Evolutionary conservation across 1,139 yeast genomes (phyloP).

Genomic region (Ogataea hybrid): DNA sequence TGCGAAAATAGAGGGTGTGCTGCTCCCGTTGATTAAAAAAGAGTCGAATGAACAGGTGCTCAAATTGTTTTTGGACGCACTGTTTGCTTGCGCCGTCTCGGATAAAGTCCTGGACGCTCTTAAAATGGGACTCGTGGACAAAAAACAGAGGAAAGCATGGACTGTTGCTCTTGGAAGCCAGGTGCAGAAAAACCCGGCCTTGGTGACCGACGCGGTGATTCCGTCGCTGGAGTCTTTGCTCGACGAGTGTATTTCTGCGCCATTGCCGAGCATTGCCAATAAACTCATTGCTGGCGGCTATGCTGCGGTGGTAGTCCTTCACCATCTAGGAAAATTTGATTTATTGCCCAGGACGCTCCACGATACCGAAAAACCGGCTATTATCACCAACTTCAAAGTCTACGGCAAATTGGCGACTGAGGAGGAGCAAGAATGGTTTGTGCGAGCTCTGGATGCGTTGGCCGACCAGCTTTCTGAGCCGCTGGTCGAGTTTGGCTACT

Average conservation of each 20-base stretch:
- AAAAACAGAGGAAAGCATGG: constrained; percentile 73
- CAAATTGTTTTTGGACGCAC: constrained; percentile 47
- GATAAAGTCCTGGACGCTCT: constrained; percentile 36
- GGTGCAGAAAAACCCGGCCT: constrained; percentile 13
- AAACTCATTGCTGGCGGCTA: constrained; percentile 51
- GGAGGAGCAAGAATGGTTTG: constrained; percentile 52
- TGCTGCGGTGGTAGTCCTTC: constrained; percentile 33
- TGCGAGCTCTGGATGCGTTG: constrained; percentile 38
- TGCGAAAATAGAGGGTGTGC: constrained; percentile 38
- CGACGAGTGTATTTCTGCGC: constrained; percentile 44
- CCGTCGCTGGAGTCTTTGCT: constrained; percentile 39
- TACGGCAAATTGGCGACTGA: constrained; percentile 45
- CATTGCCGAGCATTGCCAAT: constrained; percentile 47
- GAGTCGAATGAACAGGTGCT: constrained; percentile 76
- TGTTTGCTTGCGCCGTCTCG: constrained; percentile 41
- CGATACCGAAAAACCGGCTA: constrained; percentile 40
- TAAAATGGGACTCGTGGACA: constrained; percentile 59
- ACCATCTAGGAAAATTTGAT: constrained; percentile 4
- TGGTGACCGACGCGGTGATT: constrained; percentile 25
- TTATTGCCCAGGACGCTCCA: constrained; percentile 31
- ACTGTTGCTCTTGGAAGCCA: constrained; percentile 44
- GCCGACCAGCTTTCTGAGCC: constrained; percentile 17
- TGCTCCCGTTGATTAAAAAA: constrained; percentile 56
- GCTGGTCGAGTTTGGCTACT: constrained; percentile 30
- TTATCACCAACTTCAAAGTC: constrained; percentile 46